Evolutionary conservation across 2,329 filamentous ascomycete genomes (phyloP).

Genomic region (Lizonia empirigonia): DNA sequence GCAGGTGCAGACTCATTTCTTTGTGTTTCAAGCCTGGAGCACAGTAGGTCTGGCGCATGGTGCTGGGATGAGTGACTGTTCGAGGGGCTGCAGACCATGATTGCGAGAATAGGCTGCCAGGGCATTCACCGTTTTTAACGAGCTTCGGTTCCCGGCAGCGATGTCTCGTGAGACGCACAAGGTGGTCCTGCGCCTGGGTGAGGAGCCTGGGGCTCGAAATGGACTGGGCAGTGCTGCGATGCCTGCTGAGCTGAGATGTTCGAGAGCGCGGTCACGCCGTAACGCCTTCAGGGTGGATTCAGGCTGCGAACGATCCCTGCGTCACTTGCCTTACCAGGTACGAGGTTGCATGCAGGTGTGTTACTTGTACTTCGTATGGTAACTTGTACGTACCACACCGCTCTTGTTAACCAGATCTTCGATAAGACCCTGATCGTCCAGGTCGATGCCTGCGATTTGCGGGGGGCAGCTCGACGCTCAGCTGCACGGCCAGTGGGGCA

Average conservation of each 20-base stretch:
- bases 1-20: too few relatives aligned
- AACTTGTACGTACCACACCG: slow-evolving; percentile 1
- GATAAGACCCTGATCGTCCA: slow-evolving; percentile 1
- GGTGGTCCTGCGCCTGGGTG: too few relatives aligned
- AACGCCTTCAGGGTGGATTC: not conserved
- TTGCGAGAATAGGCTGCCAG: too few relatives aligned
- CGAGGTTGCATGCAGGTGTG: not conserved
- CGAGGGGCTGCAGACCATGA: too few relatives aligned
- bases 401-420: not conserved
- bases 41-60: too few relatives aligned
- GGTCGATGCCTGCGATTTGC: not conserved
- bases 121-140: too few relatives aligned
- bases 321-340: not conserved
- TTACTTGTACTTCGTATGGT: too few relatives aligned
- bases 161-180: too few relatives aligned
- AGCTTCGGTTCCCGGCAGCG: too few relatives aligned
- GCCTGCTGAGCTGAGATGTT: slow-evolving; percentile 12
- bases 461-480: not conserved
- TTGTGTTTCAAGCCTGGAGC: too few relatives aligned
- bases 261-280: slow-evolving; percentile 4
- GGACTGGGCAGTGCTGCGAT: not conserved
- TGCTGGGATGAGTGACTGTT: too few relatives aligned
- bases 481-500: not conserved
- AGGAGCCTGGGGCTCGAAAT: too few relatives aligned
- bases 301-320: not conserved